Conservation (phyloP, 768 basidiomycete species). For the Hericium alpestre region DNA sequence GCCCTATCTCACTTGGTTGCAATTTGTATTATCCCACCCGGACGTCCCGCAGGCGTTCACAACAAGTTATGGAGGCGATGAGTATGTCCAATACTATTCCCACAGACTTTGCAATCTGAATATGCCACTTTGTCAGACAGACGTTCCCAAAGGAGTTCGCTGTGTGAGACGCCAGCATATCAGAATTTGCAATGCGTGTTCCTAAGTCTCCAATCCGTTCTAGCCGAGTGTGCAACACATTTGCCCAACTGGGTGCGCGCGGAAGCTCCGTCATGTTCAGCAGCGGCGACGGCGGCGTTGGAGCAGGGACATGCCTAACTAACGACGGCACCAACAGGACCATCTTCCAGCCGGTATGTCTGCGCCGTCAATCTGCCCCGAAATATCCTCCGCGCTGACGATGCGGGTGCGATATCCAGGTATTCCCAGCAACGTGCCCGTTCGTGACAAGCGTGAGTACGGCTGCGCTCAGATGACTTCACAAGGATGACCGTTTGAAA, state of each 20-base stretch:
- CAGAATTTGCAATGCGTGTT: slow-evolving; percentile 52
- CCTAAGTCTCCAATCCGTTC: slow-evolving; percentile 1
- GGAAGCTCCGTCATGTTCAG: slow-evolving; percentile 55
- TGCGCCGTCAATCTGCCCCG: background rate
- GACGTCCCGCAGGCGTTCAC: slow-evolving; percentile 11
- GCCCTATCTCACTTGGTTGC: background rate
- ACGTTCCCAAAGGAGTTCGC: slow-evolving; percentile 50
- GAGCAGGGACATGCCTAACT: slow-evolving; percentile 46
- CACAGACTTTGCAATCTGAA: background rate
- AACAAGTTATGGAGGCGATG: slow-evolving; percentile 3
- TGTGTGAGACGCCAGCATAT: slow-evolving; percentile 35
- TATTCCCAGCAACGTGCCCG: slow-evolving; percentile 49
- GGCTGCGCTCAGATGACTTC: slow-evolving; percentile 46
- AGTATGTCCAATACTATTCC: background rate
- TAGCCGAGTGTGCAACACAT: background rate
- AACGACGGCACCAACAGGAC: slow-evolving; percentile 48
- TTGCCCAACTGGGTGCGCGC: slow-evolving; percentile 24
- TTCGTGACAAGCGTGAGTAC: slow-evolving; percentile 33
- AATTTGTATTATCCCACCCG: background rate
- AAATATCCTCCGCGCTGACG: too few relatives aligned
- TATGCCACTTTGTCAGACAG: background rate
- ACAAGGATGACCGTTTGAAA: slow-evolving; percentile 53
- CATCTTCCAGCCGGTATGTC: slow-evolving; percentile 24
- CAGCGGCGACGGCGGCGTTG: slow-evolving; percentile 63
- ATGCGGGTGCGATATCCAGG: background rate